Percentiles rank a stretch among this genome's conserved stretches.
These are phyloP conservation scores for Cryptococcus sp. DNA, from an alignment of 1,284 basidiomycete genomes.

Conservation along the genomic window DNA sequence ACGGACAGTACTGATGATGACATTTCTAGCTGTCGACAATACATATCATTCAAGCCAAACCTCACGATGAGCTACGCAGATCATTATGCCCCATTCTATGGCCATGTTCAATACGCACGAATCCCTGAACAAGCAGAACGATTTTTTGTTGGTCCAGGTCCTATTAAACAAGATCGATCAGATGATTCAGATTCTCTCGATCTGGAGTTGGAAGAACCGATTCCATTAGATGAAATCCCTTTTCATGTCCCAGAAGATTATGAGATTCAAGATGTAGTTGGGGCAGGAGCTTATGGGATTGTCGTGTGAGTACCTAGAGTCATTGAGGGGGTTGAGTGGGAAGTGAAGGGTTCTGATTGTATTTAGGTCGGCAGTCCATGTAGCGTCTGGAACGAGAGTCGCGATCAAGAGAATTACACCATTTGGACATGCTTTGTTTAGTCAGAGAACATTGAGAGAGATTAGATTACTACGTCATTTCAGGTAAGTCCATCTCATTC, in stretches of 20 bases:
- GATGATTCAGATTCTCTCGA: too few species aligned
- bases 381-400: constrained; percentile 72
- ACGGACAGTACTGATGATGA: too few species aligned
- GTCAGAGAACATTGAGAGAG: constrained; percentile 77
- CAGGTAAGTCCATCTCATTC: constrained; percentile 34
- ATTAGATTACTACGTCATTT: constrained; percentile 87
- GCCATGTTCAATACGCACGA: too few species aligned
- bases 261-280: constrained; percentile 84
- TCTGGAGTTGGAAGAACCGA: too few species aligned
- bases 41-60: too few species aligned
- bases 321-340: not conserved
- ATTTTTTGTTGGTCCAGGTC: too few species aligned
- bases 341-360: not conserved
- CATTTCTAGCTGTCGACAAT: too few species aligned
- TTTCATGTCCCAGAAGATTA: constrained; percentile 57
- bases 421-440: constrained; percentile 91
- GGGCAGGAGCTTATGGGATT: constrained; percentile 71
- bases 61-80: too few species aligned
- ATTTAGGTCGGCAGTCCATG: constrained; percentile 68
- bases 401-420: constrained; percentile 90
- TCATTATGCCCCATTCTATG: too few species aligned
- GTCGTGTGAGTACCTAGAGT: constrained; percentile 58
- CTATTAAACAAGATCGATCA: too few species aligned
- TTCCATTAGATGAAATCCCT: constrained; percentile 2
- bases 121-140: too few species aligned